These are phyloP conservation scores for Globisporangium heterothallicum DNA, from an alignment of 352 stramenopile species.

Conservation along the genomic window DNA sequence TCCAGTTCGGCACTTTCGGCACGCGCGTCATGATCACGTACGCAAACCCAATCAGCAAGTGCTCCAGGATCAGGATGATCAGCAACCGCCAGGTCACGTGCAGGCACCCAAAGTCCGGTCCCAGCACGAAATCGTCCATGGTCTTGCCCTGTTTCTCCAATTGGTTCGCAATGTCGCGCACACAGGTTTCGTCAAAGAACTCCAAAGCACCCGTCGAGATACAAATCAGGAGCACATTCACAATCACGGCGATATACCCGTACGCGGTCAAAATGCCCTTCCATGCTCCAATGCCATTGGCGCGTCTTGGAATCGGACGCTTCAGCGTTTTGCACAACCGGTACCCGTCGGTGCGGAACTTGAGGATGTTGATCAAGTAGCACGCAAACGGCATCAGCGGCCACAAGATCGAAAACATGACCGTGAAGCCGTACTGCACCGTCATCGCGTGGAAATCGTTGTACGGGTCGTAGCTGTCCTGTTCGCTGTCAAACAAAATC, in stretches of 20 bases:
- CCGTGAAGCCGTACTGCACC: constrained; percentile 68
- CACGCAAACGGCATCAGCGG: constrained; percentile 69
- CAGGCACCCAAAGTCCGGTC: constrained; percentile 58
- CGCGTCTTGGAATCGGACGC: constrained; percentile 56
- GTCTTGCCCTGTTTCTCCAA: constrained; percentile 57
- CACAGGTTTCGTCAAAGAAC: constrained; percentile 58
- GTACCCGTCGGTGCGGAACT: constrained; percentile 60
- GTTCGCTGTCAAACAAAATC: constrained; percentile 67
- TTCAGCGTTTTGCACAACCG: constrained; percentile 67
- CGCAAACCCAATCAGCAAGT: constrained; percentile 42
- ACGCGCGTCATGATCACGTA: constrained; percentile 53
- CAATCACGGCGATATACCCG: constrained; percentile 63
- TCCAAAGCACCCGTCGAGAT: constrained; percentile 67
- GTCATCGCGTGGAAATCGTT: constrained; percentile 70
- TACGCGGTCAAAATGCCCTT: constrained; percentile 47
- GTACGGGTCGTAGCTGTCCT: constrained; percentile 72
- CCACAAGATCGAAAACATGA: constrained; percentile 83
- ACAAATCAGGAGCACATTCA: constrained; percentile 67
- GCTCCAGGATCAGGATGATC: constrained; percentile 53
- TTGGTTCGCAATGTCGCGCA: constrained; percentile 48
- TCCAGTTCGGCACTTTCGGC: constrained; percentile 44
- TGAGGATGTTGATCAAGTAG: constrained; percentile 67
- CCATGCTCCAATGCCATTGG: constrained; percentile 76
- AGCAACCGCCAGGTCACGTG: constrained; percentile 52
- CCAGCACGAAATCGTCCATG: constrained; percentile 61